Base-by-base conservation (phyloP, 2,329 filamentous ascomycete genomes). In the Sarocladium brachiariae region DNA sequence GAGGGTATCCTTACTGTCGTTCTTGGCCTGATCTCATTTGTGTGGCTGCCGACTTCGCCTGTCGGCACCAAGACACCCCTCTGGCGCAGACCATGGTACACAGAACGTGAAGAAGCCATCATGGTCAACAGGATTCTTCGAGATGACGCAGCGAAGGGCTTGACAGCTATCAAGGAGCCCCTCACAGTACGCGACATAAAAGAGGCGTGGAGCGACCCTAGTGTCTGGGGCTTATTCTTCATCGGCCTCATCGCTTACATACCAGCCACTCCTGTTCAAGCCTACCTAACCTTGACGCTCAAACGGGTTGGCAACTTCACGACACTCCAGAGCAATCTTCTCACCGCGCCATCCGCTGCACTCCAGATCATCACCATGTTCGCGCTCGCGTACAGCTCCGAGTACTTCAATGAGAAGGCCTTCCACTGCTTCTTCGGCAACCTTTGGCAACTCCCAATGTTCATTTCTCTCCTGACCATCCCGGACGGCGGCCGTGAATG, bases 41-140 rank as follows among this genome's bases (percentile, higher is more conserved):
- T 81, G 43, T 84, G 82, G 61, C 76, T 86, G 51, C 81, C 81
- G 0, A 65, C 73, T 23, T 86, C 82, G 0, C 85, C 86, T 0
- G 84, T 81, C 0, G 74, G 81, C 47, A 89, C 86, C 3, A 78
- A 74, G 9, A 75, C 76, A 18, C 64, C 73, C 39, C 75, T 88
- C 54, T 80, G 78, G 41, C 77, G 80, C 2, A 80, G 80, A 37
- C 60, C 84, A 4, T 82, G 77, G 74, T 83, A 81, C 59, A 75
- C 61, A 2, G 73, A 79, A 46, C 68, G 70, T 2, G 79, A 81
- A 55, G 76, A 82, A 54, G 71, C 71, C 54, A 81, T 82, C 43
- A 70, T 81, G 45, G 74, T 82, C 19, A 82, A 80, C 55, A 65
- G 77, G 1, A 68, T 76, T 10, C 63, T 70, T 2, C 72, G 78